These are phyloP conservation scores for Pseudopyricularia cyperi DNA, from an alignment of 2,329 filamentous ascomycete species.

Conservation along the genomic window DNA sequence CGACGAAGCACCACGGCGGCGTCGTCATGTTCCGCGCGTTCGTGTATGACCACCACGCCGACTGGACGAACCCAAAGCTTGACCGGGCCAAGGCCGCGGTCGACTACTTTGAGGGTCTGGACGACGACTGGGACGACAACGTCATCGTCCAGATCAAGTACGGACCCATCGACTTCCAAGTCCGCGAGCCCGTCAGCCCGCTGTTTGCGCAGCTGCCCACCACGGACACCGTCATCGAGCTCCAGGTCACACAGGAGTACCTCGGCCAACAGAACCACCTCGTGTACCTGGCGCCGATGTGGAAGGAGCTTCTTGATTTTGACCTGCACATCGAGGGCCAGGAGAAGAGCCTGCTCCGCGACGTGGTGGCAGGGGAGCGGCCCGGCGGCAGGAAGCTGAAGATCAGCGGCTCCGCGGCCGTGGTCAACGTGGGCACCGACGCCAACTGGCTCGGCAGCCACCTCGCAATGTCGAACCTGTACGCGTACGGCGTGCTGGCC, in stretches of 20 bases:
- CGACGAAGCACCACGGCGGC: slow-evolving; percentile 39
- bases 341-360: slow-evolving; percentile 36
- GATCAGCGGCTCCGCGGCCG: slow-evolving; percentile 50
- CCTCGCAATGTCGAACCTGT: slow-evolving; percentile 58
- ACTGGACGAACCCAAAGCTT: slow-evolving; percentile 47
- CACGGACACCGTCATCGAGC: slow-evolving; percentile 43
- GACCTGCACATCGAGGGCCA: slow-evolving; percentile 48
- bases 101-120: slow-evolving; percentile 51
- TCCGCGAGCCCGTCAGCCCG: slow-evolving; percentile 53
- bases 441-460: slow-evolving; percentile 57
- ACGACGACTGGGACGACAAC: slow-evolving; percentile 55
- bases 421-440: slow-evolving; percentile 55
- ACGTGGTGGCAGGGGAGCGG: slow-evolving; percentile 47
- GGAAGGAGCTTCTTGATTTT: slow-evolving; percentile 55
- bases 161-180: slow-evolving; percentile 62
- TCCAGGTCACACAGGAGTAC: slow-evolving; percentile 58
- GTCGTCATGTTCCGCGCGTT: slow-evolving; percentile 61
- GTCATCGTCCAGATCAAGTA: slow-evolving; percentile 64
- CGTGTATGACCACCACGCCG: slow-evolving; percentile 48
- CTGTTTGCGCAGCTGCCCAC: slow-evolving; percentile 40
- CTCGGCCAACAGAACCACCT: slow-evolving; percentile 58
- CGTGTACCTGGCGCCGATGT: slow-evolving; percentile 54
- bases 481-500: slow-evolving; percentile 53
- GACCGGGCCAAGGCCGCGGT: slow-evolving; percentile 60
- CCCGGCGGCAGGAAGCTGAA: slow-evolving; percentile 31